Evolutionary conservation across 73 alveolate genomes (phyloP).

Genomic region (Blepharisma japonicum): DNA sequence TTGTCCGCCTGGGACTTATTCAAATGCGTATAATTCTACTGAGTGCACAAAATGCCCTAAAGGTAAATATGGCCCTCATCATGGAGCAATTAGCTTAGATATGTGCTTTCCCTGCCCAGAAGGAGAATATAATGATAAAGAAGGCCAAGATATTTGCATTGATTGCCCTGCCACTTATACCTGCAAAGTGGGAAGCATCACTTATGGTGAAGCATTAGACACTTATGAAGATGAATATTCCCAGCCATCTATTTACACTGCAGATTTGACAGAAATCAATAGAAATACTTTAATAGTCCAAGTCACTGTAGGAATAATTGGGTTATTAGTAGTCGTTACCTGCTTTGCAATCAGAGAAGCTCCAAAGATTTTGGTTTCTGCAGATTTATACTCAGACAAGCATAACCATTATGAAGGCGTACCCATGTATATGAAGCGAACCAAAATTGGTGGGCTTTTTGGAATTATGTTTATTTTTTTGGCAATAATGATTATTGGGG

Average conservation of each 20-base stretch:
- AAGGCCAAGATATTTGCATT: background rate
- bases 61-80: background rate
- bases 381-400: background rate
- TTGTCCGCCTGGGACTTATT: background rate
- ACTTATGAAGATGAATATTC: background rate
- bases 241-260: background rate
- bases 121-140: background rate
- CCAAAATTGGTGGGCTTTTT: constrained; percentile 17
- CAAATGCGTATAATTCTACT: background rate
- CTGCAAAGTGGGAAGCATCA: background rate
- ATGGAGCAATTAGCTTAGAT: background rate
- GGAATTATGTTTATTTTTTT: background rate
- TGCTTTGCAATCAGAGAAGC: background rate
- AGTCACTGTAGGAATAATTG: background rate
- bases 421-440: constrained; percentile 4
- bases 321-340: background rate
- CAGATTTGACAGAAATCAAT: background rate
- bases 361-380: background rate
- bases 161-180: background rate
- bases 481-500: background rate
- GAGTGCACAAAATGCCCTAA: constrained; percentile 1
- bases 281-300: background rate
- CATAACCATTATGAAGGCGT: background rate
- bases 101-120: background rate
- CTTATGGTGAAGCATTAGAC: background rate